Conservation (phyloP, 192 early-diverging fungal species). For the Mortierella alpina region DNA sequence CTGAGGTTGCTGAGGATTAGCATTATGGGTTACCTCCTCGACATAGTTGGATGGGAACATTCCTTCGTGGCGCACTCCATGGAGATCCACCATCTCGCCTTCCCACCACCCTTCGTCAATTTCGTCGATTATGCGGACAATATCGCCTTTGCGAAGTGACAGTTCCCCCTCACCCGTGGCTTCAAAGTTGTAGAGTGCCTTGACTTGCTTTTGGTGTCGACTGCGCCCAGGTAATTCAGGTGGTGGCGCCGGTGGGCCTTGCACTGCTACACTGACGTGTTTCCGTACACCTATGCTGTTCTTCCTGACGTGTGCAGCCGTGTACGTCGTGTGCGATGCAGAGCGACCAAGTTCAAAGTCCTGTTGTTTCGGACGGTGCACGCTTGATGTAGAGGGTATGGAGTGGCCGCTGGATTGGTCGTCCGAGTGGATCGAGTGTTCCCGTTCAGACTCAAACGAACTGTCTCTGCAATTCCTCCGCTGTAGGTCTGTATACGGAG, state of each 20-base stretch:
- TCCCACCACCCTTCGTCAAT: conserved; percentile 97
- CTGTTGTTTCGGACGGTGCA: conserved; percentile 7
- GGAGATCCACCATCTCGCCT: conserved; percentile 79
- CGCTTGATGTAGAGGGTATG: conserved; percentile 46
- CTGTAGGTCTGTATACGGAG: conserved; percentile 27
- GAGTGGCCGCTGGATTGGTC: conserved; percentile 47
- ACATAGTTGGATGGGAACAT: conserved; percentile 97
- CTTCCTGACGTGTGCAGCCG: conserved; percentile 43
- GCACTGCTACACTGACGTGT: conserved; percentile 7
- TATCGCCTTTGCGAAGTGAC: conserved; percentile 83
- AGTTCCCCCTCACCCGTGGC: conserved; percentile 85
- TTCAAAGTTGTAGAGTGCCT: conserved; percentile 84
- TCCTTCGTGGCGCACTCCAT: conserved; percentile 70
- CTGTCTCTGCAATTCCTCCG: conserved; percentile 26
- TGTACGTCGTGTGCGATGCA: conserved; percentile 55
- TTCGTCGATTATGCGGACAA: conserved; percentile 86
- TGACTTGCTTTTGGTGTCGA: conserved; percentile 70
- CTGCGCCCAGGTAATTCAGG: conserved; percentile 36
- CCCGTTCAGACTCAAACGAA: conserved; percentile 41
- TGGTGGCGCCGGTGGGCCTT: conserved; percentile 53
- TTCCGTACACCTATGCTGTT: conserved; percentile 20
- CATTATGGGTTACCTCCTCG: conserved; percentile 63
- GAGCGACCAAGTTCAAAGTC: conserved; percentile 49
- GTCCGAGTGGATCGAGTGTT: conserved; percentile 24
- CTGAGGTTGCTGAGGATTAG: conserved; percentile 36